Base-by-base conservation (phyloP, 2,329 filamentous ascomycete species). In the Lanzia echinophila region DNA sequence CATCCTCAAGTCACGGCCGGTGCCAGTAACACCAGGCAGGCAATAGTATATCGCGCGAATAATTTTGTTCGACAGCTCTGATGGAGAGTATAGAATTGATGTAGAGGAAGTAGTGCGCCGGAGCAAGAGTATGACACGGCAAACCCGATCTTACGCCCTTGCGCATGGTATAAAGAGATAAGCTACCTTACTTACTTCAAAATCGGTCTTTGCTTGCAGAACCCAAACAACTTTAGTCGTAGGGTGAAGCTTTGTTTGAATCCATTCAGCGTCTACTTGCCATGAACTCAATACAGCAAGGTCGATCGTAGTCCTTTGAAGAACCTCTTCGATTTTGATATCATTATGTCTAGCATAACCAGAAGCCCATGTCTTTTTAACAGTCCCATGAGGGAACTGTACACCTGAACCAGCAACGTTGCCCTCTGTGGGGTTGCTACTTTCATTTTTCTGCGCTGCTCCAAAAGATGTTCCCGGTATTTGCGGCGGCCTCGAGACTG, bases 201-300 rank as follows among this genome's bases (percentile, higher is more conserved):
- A 65, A 34, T 82, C 76, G 52, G 71, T 71, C 4, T 70, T 70
- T 3, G 81, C 81, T 64, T 75, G 83, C 2, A 80, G 76, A 41
- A 84, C 66, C 53, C 88, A 74, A 20, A 83, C 61, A n/a, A 89
- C 71, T 60, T 81, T 84, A 0, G 85, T 88, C 52, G 68, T 76
- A 11, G 59, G 62, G 57, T 89, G 75, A 28, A 95, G 68, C 67
- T 94, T 95, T 12, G 53, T 50, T 15, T 39, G 47, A 7, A 68
- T 52, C 65, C 65, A 68, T 28, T 86, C 79, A 13, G 86, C 79
- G 58, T 97, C 86, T 83, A 88, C 94, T 66, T 92, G 83, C 62
- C 87, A 97, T 0, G 92, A 88, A 62, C 90, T 95, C 5, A 97
- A 72, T 0, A 97, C 79, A 1, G 89, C 91, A 38, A 90, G 79